phyloP scores from a whole-genome alignment of 2,329 filamentous ascomycete genomes.

The Aciculosporium take region DNA sequence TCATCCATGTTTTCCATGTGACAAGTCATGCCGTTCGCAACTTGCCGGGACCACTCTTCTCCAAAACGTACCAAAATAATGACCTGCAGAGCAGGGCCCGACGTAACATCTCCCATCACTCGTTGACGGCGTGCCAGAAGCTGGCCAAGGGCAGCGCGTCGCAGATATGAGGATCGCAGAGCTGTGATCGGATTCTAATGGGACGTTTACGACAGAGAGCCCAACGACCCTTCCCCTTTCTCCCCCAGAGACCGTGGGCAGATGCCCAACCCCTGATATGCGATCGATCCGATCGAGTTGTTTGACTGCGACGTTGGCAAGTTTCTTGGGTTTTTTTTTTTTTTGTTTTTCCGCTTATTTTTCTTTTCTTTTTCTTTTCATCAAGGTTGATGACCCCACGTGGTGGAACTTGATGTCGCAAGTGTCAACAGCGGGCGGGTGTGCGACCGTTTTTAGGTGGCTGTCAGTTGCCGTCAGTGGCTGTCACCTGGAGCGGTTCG shows the following conservation, averaged over 20 bases:
- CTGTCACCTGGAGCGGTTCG: too few relatives aligned
- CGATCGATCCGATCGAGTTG: background rate
- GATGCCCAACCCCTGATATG: background rate
- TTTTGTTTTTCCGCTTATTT: too few relatives aligned
- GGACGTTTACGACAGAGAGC: background rate
- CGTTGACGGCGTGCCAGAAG: background rate
- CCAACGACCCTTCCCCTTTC: background rate
- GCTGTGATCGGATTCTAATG: background rate
- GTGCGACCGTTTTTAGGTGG: slow-evolving; percentile 2
- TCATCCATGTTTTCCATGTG: background rate
- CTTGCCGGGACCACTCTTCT: background rate
- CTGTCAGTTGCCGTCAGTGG: background rate
- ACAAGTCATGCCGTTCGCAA: background rate
- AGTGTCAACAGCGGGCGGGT: background rate
- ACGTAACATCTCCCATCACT: slow-evolving; percentile 14
- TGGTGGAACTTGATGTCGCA: background rate
- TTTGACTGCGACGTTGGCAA: background rate
- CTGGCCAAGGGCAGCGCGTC: background rate
- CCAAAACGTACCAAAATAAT: slow-evolving; percentile 50
- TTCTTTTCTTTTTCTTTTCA: background rate
- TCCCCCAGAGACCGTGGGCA: background rate
- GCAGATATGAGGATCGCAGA: background rate
- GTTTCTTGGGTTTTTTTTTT: too few relatives aligned
- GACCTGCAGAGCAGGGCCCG: slow-evolving; percentile 49
- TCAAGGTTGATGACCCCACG: background rate